Conservation (phyloP, 148 eudicot genomes). For the Diospyros lotus region DNA sequence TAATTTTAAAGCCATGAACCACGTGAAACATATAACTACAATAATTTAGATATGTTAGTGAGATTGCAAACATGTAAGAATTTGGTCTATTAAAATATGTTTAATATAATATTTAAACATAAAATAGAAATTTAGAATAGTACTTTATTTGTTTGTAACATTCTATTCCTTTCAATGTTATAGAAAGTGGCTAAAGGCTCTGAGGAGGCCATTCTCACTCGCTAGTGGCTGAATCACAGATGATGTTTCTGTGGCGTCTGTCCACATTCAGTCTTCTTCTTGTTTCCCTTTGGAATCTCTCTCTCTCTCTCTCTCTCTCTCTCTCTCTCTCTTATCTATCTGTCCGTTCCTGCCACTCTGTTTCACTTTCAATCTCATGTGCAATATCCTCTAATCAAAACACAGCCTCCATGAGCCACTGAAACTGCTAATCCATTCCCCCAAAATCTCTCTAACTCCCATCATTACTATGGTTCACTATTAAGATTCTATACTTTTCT, state of each 20-base stretch:
- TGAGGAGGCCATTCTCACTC: no score
- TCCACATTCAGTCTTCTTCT: not conserved
- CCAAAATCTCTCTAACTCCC: conserved; percentile 9
- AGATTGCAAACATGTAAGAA: no score
- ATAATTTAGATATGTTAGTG: no score
- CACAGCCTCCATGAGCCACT: conserved; percentile 24
- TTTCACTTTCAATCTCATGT: conserved; percentile 43
- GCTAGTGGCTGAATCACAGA: not conserved
- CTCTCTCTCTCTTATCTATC: conserved; percentile 11
- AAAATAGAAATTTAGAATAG: no score
- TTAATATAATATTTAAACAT: no score
- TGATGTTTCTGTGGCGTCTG: not conserved
- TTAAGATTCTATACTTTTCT: not conserved
- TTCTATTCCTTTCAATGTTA: no score
- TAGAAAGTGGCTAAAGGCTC: no score
- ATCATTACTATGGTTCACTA: conserved; percentile 20
- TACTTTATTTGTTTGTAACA: no score
- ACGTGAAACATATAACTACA: no score
- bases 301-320: conserved; percentile 10
- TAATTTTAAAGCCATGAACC: no score
- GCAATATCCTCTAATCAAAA: conserved; percentile 22
- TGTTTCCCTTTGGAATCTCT: conserved; percentile 1
- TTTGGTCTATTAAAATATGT: no score
- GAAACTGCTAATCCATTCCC: conserved; percentile 17
- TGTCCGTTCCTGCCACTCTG: not conserved